Base-by-base conservation (phyloP, 2,329 filamentous ascomycete genomes). In the Verticillium isaacii region DNA sequence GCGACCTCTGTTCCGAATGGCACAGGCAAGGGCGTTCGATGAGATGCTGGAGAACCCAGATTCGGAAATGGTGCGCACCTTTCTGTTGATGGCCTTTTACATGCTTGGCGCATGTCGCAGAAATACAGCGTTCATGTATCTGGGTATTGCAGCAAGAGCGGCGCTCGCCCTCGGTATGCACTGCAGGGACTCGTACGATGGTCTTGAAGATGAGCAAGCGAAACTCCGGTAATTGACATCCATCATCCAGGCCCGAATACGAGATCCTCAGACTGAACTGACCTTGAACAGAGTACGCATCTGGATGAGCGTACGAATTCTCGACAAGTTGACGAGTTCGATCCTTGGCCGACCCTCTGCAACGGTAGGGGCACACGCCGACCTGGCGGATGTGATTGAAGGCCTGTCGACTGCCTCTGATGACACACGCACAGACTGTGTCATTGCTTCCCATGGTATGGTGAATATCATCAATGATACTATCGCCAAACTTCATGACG, bases 51-150 rank as follows among this genome's bases (percentile, higher is more conserved):
- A 82, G 64, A 79, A 84, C 63, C 84, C 84, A 0, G 84, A 80
- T 55, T 70, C 85, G n/a, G 76, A 83, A 59, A 74, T 85, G 68
- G 78, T 85, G 5, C 74, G 81, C 19, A 73, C 76, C 0, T 86
- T 85, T 64, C 70, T 85, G 1, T 73, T 86, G n/a, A 82, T 87
- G 79, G 78, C 83, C 1, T 85, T 85, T 64, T 87, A 85, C 65
- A 83, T 86, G 78, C 75, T 85, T 2, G 83, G 82, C 0, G 82
- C 82, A 5, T 86, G 84, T 60, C 82, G 82, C 32, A 75, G 84
- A 11, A 87, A 87, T 61, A 78, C 85, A 1, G 85, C 85, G 0
- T 88, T 85, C 60, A 86, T 88, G 82, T 88, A 87, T 61, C 69
- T 88, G 5, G 85, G 85, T 0, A 80, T 87, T 15, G 85, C 85